These are phyloP conservation scores for Camelina sativa DNA, from an alignment of 345 rosid genomes.

Conservation along the genomic window DNA sequence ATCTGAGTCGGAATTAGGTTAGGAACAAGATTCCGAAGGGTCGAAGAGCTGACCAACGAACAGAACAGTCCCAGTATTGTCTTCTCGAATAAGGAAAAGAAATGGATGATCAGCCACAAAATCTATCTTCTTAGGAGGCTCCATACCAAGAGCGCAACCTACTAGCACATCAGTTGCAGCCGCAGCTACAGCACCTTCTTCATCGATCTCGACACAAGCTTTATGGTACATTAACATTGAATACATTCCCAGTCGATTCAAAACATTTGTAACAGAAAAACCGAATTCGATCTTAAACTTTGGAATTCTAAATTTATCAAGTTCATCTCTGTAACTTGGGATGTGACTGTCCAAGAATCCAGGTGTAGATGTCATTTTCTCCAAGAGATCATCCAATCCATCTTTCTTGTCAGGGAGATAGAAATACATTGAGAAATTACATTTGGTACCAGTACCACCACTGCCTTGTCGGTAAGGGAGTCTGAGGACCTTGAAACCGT, in stretches of 20 bases:
- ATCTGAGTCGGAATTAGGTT: no score
- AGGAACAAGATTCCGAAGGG: no score
- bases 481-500: slow-evolving; percentile 5
- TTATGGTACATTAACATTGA: neutral
- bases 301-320: neutral
- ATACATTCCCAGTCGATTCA: no score
- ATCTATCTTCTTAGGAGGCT: no score
- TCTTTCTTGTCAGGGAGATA: slow-evolving; percentile 14
- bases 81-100: no score
- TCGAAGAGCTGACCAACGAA: no score
- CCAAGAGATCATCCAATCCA: neutral
- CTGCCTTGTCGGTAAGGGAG: neutral
- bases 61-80: no score
- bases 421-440: slow-evolving; percentile 12
- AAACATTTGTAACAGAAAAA: neutral
- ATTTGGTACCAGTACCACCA: neutral
- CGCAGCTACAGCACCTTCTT: neutral
- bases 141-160: no score
- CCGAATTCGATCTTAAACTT: neutral
- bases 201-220: neutral
- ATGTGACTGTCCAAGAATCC: slow-evolving; percentile 24
- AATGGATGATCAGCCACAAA: no score
- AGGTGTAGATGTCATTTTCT: slow-evolving; percentile 4
- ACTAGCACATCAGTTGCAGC: neutral
- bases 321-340: neutral